Evolutionary conservation across 2,329 filamentous ascomycete species (phyloP).

Genomic region (Fusarium sp.): DNA sequence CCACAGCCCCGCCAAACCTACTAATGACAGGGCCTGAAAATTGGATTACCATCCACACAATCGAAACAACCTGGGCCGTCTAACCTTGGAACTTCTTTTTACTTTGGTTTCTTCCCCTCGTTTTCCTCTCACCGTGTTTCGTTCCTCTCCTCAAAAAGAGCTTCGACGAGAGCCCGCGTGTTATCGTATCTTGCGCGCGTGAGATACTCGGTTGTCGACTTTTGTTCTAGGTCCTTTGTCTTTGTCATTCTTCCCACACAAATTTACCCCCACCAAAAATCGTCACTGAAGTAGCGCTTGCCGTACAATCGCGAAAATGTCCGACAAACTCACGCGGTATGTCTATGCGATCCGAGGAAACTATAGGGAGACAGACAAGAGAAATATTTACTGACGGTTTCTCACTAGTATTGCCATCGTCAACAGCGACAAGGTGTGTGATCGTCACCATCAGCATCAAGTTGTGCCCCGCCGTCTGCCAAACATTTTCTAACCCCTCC

Average conservation of each 20-base stretch:
- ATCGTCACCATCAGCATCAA: slow-evolving; percentile 24
- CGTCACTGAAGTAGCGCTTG: slow-evolving; percentile 34
- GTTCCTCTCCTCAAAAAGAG: slow-evolving; percentile 32
- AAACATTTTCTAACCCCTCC: slow-evolving; percentile 44
- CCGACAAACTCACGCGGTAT: slow-evolving; percentile 95
- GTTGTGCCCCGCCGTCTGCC: slow-evolving; percentile 46
- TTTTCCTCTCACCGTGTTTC: slow-evolving; percentile 22
- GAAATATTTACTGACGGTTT: slow-evolving; percentile 41
- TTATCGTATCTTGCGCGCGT: slow-evolving; percentile 35
- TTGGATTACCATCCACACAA: slow-evolving; percentile 39
- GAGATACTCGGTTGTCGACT: slow-evolving; percentile 25
- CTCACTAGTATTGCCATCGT: slow-evolving; percentile 91
- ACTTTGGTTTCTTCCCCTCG: slow-evolving; percentile 23
- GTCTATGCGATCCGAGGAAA: slow-evolving; percentile 46
- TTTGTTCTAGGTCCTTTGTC: slow-evolving; percentile 1
- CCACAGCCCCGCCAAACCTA: slow-evolving; percentile 45
- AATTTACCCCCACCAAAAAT: slow-evolving; percentile 33
- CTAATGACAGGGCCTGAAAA: slow-evolving; percentile 32
- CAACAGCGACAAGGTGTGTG: slow-evolving; percentile 87
- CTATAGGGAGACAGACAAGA: not conserved
- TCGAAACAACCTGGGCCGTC: slow-evolving; percentile 8
- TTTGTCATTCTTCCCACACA: slow-evolving; percentile 18
- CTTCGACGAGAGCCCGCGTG: slow-evolving; percentile 40
- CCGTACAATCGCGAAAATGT: slow-evolving; percentile 68
- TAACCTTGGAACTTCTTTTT: slow-evolving; percentile 31